These are phyloP conservation scores for Xerophyta viscosa DNA, from an alignment of 106 monocot species.

Conservation along the genomic window DNA sequence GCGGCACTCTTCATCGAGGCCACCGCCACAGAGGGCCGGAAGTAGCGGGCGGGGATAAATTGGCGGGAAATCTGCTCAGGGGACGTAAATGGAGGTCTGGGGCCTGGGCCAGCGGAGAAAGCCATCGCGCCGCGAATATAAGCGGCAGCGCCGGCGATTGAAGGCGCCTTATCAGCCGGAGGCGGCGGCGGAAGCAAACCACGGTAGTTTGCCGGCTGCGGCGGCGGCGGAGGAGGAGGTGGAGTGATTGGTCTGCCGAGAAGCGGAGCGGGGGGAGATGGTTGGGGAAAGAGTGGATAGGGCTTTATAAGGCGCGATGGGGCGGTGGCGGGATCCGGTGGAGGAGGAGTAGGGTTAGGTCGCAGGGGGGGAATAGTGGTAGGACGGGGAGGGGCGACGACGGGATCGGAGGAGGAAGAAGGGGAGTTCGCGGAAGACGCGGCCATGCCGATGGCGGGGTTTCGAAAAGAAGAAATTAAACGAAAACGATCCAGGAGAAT, in stretches of 20 bases:
- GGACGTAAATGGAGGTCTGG: background rate
- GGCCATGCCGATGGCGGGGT: too few species aligned
- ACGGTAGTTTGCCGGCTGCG: background rate
- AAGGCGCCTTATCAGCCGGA: background rate
- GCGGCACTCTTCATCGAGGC: constrained; percentile 6
- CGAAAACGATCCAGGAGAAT: too few species aligned
- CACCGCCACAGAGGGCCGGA: constrained; percentile 1
- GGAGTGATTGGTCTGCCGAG: background rate
- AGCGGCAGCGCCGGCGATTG: background rate
- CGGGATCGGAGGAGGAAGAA: constrained; percentile 2
- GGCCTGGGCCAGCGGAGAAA: background rate
- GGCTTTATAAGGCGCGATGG: background rate
- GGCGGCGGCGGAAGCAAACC: background rate
- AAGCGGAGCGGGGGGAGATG: background rate
- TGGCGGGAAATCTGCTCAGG: background rate
- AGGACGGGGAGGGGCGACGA: background rate
- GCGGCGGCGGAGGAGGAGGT: background rate
- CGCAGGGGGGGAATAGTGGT: too few species aligned
- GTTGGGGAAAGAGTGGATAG: background rate
- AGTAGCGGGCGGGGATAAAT: background rate
- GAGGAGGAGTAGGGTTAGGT: background rate
- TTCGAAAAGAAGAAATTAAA: too few species aligned
- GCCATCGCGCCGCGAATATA: constrained; percentile 5
- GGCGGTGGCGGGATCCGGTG: constrained; percentile 4
- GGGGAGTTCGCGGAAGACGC: too few species aligned